Percentiles rank a stretch among this genome's conserved stretches.
These are phyloP conservation scores for Xylaria sp. DNA, from an alignment of 495 filamentous ascomycete genomes.

Conservation along the genomic window DNA sequence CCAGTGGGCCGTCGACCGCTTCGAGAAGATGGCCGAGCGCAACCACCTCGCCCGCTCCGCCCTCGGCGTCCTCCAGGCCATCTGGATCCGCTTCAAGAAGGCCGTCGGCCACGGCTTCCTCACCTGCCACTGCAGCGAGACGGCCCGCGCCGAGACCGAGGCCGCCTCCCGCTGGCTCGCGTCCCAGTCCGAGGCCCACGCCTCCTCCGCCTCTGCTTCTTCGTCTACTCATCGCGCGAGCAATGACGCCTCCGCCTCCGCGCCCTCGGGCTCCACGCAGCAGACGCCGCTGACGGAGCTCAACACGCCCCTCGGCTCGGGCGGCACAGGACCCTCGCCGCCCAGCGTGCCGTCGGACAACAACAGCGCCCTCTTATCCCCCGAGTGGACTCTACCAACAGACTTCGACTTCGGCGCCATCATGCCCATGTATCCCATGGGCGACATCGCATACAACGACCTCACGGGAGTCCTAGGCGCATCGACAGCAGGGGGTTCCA, in stretches of 20 bases:
- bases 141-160: constrained; percentile 31
- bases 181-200: constrained; percentile 35
- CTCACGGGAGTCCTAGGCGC: constrained; percentile 45
- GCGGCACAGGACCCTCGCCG: constrained; percentile 33
- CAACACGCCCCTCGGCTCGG: constrained; percentile 30
- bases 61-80: constrained; percentile 57
- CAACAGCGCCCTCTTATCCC: constrained; percentile 31
- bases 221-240: constrained; percentile 29
- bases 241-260: constrained; percentile 19
- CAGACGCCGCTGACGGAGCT: constrained; percentile 26
- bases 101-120: constrained; percentile 42
- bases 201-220: constrained; percentile 25
- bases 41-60: constrained; percentile 61
- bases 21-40: constrained; percentile 55
- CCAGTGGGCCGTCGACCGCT: constrained; percentile 59
- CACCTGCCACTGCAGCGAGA: constrained; percentile 27
- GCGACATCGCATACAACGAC: constrained; percentile 61
- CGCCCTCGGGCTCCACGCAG: constrained; percentile 16
- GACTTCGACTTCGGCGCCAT: constrained; percentile 56
- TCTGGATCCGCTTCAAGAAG: constrained; percentile 53
- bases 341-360: constrained; percentile 27
- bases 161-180: constrained; percentile 25
- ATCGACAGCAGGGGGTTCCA: constrained; percentile 26
- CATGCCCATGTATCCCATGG: constrained; percentile 60
- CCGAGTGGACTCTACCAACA: constrained; percentile 45